Base-by-base conservation (phyloP, 805 yeast genomes). In the Metahyphopichia silvanorum region DNA sequence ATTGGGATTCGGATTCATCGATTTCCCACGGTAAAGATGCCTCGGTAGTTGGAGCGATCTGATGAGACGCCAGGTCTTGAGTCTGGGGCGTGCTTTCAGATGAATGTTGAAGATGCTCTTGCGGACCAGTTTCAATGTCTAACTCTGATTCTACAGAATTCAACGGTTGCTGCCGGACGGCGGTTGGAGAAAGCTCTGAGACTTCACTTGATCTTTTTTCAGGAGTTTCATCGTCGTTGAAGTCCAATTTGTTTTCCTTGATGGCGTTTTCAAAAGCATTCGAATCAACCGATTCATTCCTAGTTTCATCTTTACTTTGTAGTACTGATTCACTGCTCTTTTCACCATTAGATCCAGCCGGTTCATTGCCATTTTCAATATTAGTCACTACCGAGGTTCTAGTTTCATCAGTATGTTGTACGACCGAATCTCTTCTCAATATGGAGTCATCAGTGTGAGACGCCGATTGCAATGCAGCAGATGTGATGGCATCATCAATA, bases 401-500 rank as follows among this genome's bases (percentile, higher is more conserved):
- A 21, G 12, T 21, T 6, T 21, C 23, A 21, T 21, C 23, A 11
- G 23, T 12, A 21, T 11, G 5, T 11, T 21, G 12, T 11, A 11
- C n/a, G 9, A 19, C 21, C 16, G 16, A 13, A n/a, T 25, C 23
- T 17, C 21, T 19, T 29, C 34, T 19, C 32, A 39, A 33, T 11
- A 39, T 33, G 21, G 17, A 20, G 13, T 32, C 36, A 16, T 32
- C 39, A 16, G 41, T 41, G 21, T 31, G 24, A 3, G 9, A 15
- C 10, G 38, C 46, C 4, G 41, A 31, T 9, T 32, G 12, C 14
- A 23, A 21, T 7, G 46, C 46, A 22, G 34, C 27, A 5, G 39
- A 33, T 5, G 40, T 24, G n/a, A 41, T 41, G 17, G 35, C 36
- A 21, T 34, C 37, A 22, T 33, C 43, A 17, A 41, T 35, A 6